Evolutionary conservation across 2,329 filamentous ascomycete genomes (phyloP).

Genomic region (Neospermospora avenae): DNA sequence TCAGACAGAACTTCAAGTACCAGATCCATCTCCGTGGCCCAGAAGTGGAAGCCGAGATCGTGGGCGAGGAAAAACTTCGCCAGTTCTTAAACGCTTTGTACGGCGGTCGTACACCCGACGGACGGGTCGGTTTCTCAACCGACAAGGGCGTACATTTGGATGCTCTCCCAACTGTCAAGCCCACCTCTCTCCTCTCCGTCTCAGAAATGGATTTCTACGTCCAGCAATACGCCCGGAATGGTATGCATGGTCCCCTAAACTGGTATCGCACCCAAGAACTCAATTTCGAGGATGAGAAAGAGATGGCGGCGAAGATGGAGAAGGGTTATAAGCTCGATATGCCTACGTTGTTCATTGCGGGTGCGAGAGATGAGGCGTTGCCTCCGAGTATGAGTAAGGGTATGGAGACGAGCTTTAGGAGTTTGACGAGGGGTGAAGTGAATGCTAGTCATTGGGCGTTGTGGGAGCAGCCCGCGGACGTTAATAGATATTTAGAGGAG

Average conservation of each 20-base stretch:
- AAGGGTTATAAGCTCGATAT: conserved; percentile 51
- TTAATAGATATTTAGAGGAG: conserved; percentile 58
- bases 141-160: conserved; percentile 62
- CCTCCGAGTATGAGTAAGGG: conserved; percentile 65
- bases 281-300: conserved; percentile 74
- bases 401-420: conserved; percentile 66
- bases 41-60: conserved; percentile 57
- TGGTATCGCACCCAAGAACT: conserved; percentile 78
- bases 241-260: conserved; percentile 76
- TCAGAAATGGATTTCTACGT: conserved; percentile 78
- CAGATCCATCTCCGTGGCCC: conserved; percentile 75
- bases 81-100: conserved; percentile 71
- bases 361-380: conserved; percentile 67
- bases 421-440: conserved; percentile 62
- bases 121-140: conserved; percentile 56
- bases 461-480: conserved; percentile 65
- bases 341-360: conserved; percentile 73
- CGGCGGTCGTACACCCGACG: conserved; percentile 58
- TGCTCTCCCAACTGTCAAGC: conserved; percentile 54
- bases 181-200: conserved; percentile 56
- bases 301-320: conserved; percentile 57
- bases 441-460: conserved; percentile 78
- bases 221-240: conserved; percentile 65
- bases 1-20: conserved; percentile 72
- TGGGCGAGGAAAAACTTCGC: conserved; percentile 59